Evolutionary conservation across 2,329 filamentous ascomycete genomes (phyloP).

Genomic region (Gnomoniopsis sp.): DNA sequence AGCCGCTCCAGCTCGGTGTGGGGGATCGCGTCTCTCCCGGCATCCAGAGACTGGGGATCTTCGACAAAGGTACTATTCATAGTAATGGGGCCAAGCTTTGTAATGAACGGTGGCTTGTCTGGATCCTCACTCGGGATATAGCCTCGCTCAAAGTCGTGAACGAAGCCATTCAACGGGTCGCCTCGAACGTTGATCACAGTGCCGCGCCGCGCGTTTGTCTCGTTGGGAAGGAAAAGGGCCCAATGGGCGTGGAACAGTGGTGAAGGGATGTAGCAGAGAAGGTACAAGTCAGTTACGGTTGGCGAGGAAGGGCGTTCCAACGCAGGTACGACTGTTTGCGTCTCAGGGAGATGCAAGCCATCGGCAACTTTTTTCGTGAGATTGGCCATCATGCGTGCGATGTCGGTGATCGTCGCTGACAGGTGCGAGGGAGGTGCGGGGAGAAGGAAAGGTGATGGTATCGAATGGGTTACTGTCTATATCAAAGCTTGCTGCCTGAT

Average conservation of each 20-base stretch:
- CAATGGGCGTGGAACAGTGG: slow-evolving; percentile 11
- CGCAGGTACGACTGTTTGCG: not conserved
- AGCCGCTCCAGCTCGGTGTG: slow-evolving; percentile 5
- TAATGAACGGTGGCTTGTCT: not conserved
- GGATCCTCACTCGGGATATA: slow-evolving; percentile 2
- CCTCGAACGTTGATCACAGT: slow-evolving; percentile 9
- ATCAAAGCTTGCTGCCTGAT: not conserved
- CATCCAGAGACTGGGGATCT: not conserved
- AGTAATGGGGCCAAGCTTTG: not conserved
- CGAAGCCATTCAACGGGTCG: slow-evolving; percentile 7
- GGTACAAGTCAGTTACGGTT: not conserved
- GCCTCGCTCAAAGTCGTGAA: slow-evolving; percentile 10
- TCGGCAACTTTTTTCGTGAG: not conserved
- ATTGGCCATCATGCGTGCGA: not conserved
- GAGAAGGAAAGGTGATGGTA: not conserved
- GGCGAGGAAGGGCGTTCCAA: not conserved
- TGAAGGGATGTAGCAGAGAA: slow-evolving; percentile 10
- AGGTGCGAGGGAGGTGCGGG: too few relatives aligned
- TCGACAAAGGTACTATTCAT: not conserved
- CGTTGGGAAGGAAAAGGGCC: slow-evolving; percentile 1
- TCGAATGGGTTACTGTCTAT: not conserved
- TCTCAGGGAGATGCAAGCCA: not conserved
- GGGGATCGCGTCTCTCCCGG: not conserved
- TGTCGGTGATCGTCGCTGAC: not conserved
- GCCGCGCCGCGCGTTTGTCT: not conserved